Percentiles rank a stretch among this genome's conserved stretches.
These are phyloP conservation scores for Citrus cavaleriei DNA, from an alignment of 345 rosid species.

Conservation along the genomic window DNA sequence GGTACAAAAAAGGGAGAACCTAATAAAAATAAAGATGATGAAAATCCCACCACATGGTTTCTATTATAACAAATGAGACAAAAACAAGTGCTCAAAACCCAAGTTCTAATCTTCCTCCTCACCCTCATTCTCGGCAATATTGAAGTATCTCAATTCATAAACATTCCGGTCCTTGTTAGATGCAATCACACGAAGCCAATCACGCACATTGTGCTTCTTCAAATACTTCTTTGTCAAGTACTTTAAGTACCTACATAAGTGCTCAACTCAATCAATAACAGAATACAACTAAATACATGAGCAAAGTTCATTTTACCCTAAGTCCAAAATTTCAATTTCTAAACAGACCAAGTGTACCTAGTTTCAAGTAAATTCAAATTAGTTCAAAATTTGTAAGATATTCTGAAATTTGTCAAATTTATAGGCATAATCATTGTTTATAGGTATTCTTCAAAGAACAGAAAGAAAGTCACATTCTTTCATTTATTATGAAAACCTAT, in stretches of 20 bases:
- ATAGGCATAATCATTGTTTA: too few species aligned
- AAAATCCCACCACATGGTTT: not conserved
- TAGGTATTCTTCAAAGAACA: too few species aligned
- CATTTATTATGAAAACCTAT: not conserved
- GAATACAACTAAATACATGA: not conserved
- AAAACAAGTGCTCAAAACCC: not conserved
- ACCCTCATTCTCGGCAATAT: conserved; percentile 92
- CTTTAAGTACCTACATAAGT: conserved; percentile 58
- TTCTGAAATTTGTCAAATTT: too few species aligned
- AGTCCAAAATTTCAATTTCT: not conserved
- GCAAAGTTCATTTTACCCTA: not conserved
- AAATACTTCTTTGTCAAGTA: conserved; percentile 88
- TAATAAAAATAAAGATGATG: not conserved
- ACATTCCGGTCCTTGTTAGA: conserved; percentile 80
- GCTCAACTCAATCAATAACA: not conserved
- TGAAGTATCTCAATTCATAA: conserved; percentile 90
- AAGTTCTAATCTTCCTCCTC: conserved; percentile 73
- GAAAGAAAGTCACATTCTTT: not conserved
- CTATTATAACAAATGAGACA: not conserved
- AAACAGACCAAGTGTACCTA: not conserved
- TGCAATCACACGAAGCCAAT: conserved; percentile 91
- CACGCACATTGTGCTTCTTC: conserved; percentile 93
- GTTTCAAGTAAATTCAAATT: not conserved
- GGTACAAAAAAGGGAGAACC: not conserved
- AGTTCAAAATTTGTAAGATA: too few species aligned